phyloP scores from a whole-genome alignment of 2,329 filamentous ascomycete species.

The Fonsecaea multimorphosa region DNA sequence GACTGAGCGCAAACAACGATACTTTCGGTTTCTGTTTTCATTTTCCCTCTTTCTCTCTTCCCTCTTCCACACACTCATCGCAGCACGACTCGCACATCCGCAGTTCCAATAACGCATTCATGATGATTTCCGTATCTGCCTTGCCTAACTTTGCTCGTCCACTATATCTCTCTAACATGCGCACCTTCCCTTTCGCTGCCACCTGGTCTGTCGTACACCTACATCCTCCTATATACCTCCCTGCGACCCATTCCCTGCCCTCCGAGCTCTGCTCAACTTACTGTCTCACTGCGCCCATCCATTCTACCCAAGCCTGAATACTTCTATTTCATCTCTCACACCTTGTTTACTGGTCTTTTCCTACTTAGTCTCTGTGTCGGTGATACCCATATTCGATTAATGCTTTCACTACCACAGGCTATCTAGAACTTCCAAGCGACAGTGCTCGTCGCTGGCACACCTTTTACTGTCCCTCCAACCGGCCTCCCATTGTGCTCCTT shows the following conservation, averaged over 20 bases:
- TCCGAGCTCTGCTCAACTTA: neutral
- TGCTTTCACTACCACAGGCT: neutral
- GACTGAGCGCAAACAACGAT: slow-evolving; percentile 7
- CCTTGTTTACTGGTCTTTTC: neutral
- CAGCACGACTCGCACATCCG: neutral
- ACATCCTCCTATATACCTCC: neutral
- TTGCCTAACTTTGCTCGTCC: neutral
- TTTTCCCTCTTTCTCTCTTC: neutral
- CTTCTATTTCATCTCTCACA: neutral
- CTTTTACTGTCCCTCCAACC: neutral
- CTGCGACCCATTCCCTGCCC: neutral
- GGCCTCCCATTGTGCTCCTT: neutral
- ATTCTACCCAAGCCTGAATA: neutral
- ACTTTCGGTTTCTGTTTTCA: neutral
- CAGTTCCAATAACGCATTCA: neutral
- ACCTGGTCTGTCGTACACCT: neutral
- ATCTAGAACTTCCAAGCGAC: neutral
- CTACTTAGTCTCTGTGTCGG: neutral
- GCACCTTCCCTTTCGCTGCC: neutral
- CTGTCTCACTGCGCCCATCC: neutral
- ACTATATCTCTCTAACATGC: neutral
- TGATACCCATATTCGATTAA: neutral
- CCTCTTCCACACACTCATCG: neutral
- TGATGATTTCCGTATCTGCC: slow-evolving; percentile 1
- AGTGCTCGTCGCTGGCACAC: neutral